A percentile compares a stretch with the other conserved stretches of the same genome.
phyloP scores from a whole-genome alignment of 345 rosid species.

The Salix viminalis region DNA sequence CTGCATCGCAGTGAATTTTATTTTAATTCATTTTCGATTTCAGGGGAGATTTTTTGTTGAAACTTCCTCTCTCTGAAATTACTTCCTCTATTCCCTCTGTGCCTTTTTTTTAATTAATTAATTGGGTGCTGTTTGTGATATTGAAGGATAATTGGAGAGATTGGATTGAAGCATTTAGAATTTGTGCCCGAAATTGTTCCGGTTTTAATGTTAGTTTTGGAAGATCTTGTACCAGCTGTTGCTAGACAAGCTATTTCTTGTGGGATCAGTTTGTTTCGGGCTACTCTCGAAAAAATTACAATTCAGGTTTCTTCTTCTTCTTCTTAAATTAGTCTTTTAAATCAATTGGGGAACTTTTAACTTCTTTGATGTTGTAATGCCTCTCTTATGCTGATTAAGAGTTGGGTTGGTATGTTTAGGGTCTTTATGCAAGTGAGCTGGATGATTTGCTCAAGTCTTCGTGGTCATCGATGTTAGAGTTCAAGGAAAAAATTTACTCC shows the following conservation, averaged over 20 bases:
- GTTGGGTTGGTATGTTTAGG: slow-evolving; percentile 39
- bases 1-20: slow-evolving; percentile 1
- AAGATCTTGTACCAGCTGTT: slow-evolving; percentile 83
- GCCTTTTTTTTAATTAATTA: not conserved
- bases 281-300: slow-evolving; percentile 55
- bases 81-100: not conserved
- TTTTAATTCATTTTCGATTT: not conserved
- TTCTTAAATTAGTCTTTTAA: not conserved
- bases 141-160: slow-evolving; percentile 73
- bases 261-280: slow-evolving; percentile 58
- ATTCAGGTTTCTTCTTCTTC: slow-evolving; percentile 50
- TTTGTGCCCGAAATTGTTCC: slow-evolving; percentile 72
- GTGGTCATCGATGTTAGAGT: slow-evolving; percentile 74
- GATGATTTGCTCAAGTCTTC: slow-evolving; percentile 62
- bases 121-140: not conserved
- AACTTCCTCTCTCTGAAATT: too few relatives aligned
- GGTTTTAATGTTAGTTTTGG: slow-evolving; percentile 55
- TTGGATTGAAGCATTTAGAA: slow-evolving; percentile 69
- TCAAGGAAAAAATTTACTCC: slow-evolving; percentile 77
- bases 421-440: slow-evolving; percentile 61
- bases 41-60: too few relatives aligned
- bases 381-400: not conserved
- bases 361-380: not conserved
- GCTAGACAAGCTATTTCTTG: slow-evolving; percentile 74
- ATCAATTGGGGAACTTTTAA: not conserved